Evolutionary conservation across 208 protist species (phyloP), one percentile per base, ranked within the genome.

Genomic region (Trichomonas gallinae): DNA sequence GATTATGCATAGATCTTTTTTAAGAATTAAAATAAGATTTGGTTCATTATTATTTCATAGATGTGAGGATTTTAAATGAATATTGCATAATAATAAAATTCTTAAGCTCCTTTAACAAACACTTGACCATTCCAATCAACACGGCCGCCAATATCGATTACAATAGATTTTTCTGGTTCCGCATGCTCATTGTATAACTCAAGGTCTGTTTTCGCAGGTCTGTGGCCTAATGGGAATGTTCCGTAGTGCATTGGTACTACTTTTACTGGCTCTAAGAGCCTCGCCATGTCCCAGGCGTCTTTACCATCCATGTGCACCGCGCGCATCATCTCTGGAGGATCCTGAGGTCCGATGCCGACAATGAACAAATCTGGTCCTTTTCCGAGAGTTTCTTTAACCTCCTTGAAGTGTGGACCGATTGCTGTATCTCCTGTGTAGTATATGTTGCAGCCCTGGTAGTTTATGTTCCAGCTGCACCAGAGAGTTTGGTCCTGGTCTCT

Each of bases 211-310:
- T n/a, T 38, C 51, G 48, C 44, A 38, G 36, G 0, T 34, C 51
- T 9, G 0, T 15, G 3, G 8, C 87, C 87, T 38, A 93, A 44
- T 34, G 87, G 87, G 45, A 93, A 93, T 26, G 87, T 93, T 93
- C 87, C 87, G 38, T 93, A 93, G 45, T 93, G 87, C 42, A 93
- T 93, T 51, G 87, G 44, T 58, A 93, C 44, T 38, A 51, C 44
- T 51, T 0, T n/a, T 17, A n/a, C 13, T 93, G 87, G 13, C 21
- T 51, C 87, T 17, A 93, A 38, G 4, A 93, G 1, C 34, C 17
- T 13, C 0, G 87, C 11, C 87, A 93, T 93, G 8, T 93, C 87
- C 17, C 31, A 26, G 0, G 44, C 44, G 15, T 93, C 87, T 6
- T 48, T 48, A 58, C n/a, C n/a, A 93, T 93, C 44, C 11, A 93